Conservation (phyloP, 495 filamentous ascomycete genomes). For the Apiosordaria backusii region DNA sequence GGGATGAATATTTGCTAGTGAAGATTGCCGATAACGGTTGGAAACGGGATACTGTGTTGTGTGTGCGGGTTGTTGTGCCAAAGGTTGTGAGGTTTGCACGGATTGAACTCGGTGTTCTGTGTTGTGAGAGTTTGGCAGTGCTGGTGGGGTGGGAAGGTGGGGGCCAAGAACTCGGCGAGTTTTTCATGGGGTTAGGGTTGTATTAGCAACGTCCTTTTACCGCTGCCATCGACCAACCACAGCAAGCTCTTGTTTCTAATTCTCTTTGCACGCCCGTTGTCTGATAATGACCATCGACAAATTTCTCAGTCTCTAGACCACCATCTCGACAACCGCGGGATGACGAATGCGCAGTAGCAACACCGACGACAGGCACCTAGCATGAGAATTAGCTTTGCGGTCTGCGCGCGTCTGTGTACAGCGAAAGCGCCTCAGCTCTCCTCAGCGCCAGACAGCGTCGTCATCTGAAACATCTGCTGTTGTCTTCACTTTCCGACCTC, state of each 20-base stretch:
- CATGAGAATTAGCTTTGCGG: background rate
- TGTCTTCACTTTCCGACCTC: background rate
- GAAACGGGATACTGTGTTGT: background rate
- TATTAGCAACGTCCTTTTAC: background rate
- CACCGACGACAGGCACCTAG: background rate
- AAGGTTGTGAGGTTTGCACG: too few relatives aligned
- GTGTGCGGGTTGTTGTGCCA: background rate
- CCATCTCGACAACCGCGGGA: background rate
- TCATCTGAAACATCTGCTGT: background rate
- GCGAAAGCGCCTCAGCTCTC: background rate
- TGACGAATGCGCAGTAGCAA: background rate
- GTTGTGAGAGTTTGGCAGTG: background rate
- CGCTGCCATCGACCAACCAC: too few relatives aligned
- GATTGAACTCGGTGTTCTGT: too few relatives aligned
- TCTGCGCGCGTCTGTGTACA: background rate
- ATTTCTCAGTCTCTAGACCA: too few relatives aligned
- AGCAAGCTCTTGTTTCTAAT: too few relatives aligned
- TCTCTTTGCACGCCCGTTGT: too few relatives aligned
- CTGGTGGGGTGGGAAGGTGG: background rate
- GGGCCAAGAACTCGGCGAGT: background rate
- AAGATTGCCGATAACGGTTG: too few relatives aligned
- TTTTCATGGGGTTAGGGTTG: background rate
- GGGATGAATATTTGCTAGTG: too few relatives aligned
- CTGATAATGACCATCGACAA: too few relatives aligned
- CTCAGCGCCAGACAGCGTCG: background rate